Base-by-base conservation (phyloP, 257 asterid species). In the Schizonepeta tenuifolia region DNA sequence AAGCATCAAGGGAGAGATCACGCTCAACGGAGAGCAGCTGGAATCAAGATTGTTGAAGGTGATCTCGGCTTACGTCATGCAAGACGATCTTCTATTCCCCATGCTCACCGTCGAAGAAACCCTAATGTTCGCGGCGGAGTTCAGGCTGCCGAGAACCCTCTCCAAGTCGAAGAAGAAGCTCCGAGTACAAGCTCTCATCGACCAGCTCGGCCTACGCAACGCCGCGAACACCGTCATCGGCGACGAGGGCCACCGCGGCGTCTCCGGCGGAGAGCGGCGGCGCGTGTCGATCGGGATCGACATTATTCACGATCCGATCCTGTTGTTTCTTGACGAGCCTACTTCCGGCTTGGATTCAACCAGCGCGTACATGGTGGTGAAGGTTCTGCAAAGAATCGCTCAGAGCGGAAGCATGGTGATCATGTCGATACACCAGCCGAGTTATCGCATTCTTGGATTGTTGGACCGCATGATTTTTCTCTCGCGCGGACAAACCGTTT, bases 61-160 rank as follows among this genome's bases (percentile, higher is more conserved):
- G 73, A 88, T 90, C 0, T 90, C 97, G 0, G 96, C 97, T 2
- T 90, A 90, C 15, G 97, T 90, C 31, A 86, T 90, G 97, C 97
- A 90, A 47, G 96, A 90, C 24, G 97, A 88, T 73, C 90, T 90
- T 1, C 58, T 90, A 1, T 88, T 82, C 63, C 97, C 97, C 1
- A 90, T 90, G 96, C 86, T 90, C 31, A 90, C 97, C 0, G 96
- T 90, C 0, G 97, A 90, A 63, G 96, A 90, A 55, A 90, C 97
- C 28, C 84, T 90, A 2, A 88, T 79, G 95, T 90, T 88, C 33
- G 97, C 97, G 6, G 93, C 97, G 18, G 96, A 90, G 79, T 90
- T 90, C 17, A 69, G 97, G 43, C 81, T 90, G 1, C 97, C 97
- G 0, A 69, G 88, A 11, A 79, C 64, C 8, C 79, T 79, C 0